Percentiles rank a stretch among this genome's conserved stretches.
phyloP scores from a whole-genome alignment of 1,139 yeast species.

The Suhomyces anneliseae region DNA sequence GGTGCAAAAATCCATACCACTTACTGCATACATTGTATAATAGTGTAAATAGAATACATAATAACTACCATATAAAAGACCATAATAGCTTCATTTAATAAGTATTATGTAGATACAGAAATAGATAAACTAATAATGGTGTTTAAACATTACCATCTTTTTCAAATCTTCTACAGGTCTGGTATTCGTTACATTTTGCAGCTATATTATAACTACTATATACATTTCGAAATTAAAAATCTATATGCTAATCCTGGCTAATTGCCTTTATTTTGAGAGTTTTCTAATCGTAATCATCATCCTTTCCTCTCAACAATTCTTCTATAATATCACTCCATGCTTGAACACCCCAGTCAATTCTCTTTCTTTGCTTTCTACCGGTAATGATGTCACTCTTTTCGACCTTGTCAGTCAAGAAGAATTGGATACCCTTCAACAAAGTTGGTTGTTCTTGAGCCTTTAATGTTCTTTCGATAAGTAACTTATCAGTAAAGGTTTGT shows the following conservation, averaged over 20 bases:
- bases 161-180: too few species aligned
- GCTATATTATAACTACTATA: not conserved
- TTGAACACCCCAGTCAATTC: constrained; percentile 73
- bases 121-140: too few species aligned
- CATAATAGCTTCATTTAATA: too few species aligned
- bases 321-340: constrained; percentile 55
- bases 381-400: constrained; percentile 51
- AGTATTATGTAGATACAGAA: too few species aligned
- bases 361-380: constrained; percentile 57
- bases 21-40: not conserved
- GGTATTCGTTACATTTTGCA: not conserved
- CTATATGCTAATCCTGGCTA: not conserved
- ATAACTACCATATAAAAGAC: too few species aligned
- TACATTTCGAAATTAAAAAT: not conserved
- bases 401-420: constrained; percentile 59
- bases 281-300: constrained; percentile 5
- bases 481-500: constrained; percentile 52
- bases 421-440: constrained; percentile 70
- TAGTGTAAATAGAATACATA: constrained; percentile 1
- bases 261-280: too few species aligned
- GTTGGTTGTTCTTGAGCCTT: constrained; percentile 65
- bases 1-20: too few species aligned
- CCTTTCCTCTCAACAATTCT: constrained; percentile 35
- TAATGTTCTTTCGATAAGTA: constrained; percentile 53
- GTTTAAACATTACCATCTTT: not conserved